A percentile compares a stretch with the other conserved stretches of the same genome.
Evolutionary conservation across 495 filamentous ascomycete species (phyloP).

Genomic region (Lepraria neglecta): DNA sequence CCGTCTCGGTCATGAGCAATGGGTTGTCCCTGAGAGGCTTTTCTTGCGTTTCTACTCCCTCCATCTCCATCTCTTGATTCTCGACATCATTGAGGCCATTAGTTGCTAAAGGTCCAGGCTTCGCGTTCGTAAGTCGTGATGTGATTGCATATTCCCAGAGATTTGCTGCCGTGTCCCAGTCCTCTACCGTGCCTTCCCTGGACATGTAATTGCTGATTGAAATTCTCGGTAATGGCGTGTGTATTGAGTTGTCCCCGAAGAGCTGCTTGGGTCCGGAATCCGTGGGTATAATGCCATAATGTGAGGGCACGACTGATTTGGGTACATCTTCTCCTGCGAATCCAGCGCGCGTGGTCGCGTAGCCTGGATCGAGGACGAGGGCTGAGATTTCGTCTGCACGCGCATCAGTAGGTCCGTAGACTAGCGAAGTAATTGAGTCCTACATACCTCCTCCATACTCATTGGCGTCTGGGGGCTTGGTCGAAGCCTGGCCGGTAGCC

Average conservation of each 20-base stretch:
- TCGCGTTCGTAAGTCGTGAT: slow-evolving; percentile 64
- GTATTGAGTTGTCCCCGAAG: slow-evolving; percentile 83
- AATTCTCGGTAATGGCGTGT: slow-evolving; percentile 65
- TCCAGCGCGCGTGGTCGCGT: slow-evolving; percentile 81
- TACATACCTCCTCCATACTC: slow-evolving; percentile 76
- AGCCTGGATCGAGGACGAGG: slow-evolving; percentile 92
- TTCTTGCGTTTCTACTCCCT: slow-evolving; percentile 59
- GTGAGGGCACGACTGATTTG: slow-evolving; percentile 83
- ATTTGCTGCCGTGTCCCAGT: slow-evolving; percentile 88
- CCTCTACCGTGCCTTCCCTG: slow-evolving; percentile 84
- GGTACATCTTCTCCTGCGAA: slow-evolving; percentile 97
- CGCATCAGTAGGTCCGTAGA: neutral
- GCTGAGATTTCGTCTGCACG: slow-evolving; percentile 86
- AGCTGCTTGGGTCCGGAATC: slow-evolving; percentile 47
- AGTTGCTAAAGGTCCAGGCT: slow-evolving; percentile 54
- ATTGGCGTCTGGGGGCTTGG: slow-evolving; percentile 54
- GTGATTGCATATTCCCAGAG: slow-evolving; percentile 86
- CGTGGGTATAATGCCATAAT: slow-evolving; percentile 63
- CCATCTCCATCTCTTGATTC: slow-evolving; percentile 58
- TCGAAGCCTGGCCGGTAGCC: slow-evolving; percentile 28
- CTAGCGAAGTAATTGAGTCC: slow-evolving; percentile 14
- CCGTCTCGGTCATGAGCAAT: slow-evolving; percentile 86
- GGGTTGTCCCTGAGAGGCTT: slow-evolving; percentile 82
- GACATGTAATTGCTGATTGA: slow-evolving; percentile 86
- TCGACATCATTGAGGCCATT: slow-evolving; percentile 69